Percentiles rank a stretch among this genome's conserved stretches.
Conservation (phyloP, 1,139 yeast genomes). For the Ogataea hybrid region DNA sequence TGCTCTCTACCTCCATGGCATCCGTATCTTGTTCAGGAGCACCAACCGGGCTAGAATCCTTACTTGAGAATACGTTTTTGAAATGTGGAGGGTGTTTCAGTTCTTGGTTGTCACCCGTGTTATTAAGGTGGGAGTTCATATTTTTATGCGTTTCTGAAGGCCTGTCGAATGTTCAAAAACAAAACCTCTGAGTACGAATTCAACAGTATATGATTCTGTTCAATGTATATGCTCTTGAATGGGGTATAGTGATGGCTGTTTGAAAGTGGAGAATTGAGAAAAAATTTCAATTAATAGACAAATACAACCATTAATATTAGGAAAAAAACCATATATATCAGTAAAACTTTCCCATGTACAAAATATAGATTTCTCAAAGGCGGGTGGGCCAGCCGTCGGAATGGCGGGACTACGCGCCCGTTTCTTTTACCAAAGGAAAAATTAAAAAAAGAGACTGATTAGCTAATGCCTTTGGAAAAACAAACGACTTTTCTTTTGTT, state of each 20-base stretch:
- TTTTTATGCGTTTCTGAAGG: not conserved
- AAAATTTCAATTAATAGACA: conserved; percentile 8
- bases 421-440: conserved; percentile 4
- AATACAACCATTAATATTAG: conserved; percentile 6
- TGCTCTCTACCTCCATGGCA: conserved; percentile 24
- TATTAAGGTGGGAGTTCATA: conserved; percentile 34
- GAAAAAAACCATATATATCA: not conserved
- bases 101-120: conserved; percentile 29
- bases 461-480: not conserved
- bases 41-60: conserved; percentile 8
- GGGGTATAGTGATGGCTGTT: not conserved
- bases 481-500: not conserved
- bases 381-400: conserved; percentile 2
- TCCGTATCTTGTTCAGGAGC: conserved; percentile 12
- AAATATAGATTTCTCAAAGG: conserved; percentile 1
- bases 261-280: conserved; percentile 2
- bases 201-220: not conserved
- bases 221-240: not conserved
- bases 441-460: not conserved
- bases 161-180: not conserved
- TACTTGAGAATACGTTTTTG: conserved; percentile 26
- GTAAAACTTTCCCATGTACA: conserved; percentile 7
- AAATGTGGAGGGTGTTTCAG: conserved; percentile 29
- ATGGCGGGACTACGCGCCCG: conserved; percentile 4
- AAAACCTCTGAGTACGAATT: not conserved